phyloP scores from a whole-genome alignment of 2,329 filamentous ascomycete species.

The Fusarium kyushuense region DNA sequence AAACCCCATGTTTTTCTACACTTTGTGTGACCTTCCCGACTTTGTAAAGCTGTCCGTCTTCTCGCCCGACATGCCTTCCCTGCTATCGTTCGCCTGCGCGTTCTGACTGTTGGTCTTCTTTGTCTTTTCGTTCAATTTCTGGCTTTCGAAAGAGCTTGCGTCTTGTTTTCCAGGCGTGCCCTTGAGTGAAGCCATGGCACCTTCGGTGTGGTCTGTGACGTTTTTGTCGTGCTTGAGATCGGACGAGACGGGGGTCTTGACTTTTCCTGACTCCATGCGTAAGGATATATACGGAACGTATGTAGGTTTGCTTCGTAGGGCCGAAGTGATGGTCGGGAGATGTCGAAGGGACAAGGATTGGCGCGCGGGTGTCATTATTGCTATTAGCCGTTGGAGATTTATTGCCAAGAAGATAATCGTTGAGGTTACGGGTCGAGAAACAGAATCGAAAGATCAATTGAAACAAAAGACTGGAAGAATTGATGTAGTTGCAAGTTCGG shows the following conservation, averaged over 20 bases:
- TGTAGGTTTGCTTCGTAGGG: neutral
- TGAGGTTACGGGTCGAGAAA: neutral
- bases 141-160: constrained; percentile 9
- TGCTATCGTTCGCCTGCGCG: constrained; percentile 21
- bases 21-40: constrained; percentile 20
- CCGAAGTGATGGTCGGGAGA: neutral
- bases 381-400: accelerated
- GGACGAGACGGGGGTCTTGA: constrained; percentile 9
- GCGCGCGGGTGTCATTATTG: constrained; percentile 10
- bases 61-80: constrained; percentile 4
- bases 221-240: constrained; percentile 16
- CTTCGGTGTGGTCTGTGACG: constrained; percentile 11
- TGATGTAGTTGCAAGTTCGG: neutral
- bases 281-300: neutral
- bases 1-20: neutral
- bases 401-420: neutral
- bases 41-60: constrained; percentile 15
- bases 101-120: constrained; percentile 22
- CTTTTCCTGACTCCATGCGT: constrained; percentile 25
- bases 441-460: neutral
- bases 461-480: neutral
- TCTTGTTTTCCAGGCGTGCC: constrained; percentile 12
- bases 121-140: constrained; percentile 24
- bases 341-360: neutral
- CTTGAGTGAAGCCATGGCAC: constrained; percentile 31